A percentile compares a stretch with the other conserved stretches of the same genome.
Conservation (phyloP, 495 filamentous ascomycete species). For the Penicillium alfredii region DNA sequence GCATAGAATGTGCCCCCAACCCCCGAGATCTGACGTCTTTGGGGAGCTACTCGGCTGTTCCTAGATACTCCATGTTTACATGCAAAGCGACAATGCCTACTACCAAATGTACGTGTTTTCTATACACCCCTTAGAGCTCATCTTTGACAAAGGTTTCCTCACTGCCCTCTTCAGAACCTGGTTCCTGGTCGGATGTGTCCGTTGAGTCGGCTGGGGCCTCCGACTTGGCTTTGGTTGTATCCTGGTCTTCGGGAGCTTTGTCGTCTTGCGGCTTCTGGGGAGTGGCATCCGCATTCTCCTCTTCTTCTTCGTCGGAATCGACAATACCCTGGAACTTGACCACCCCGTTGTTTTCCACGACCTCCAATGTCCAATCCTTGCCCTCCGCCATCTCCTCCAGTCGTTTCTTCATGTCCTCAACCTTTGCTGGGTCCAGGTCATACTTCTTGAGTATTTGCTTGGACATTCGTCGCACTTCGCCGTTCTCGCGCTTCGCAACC, state of each 20-base stretch:
- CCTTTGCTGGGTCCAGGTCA: constrained; percentile 59
- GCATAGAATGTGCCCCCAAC: too few relatives aligned
- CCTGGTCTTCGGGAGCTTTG: too few relatives aligned
- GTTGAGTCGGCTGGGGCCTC: constrained; percentile 7
- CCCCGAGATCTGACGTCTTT: too few relatives aligned
- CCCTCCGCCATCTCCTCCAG: constrained; percentile 36
- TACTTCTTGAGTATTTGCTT: constrained; percentile 62
- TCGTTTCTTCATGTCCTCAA: constrained; percentile 59
- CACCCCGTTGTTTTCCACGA: constrained; percentile 40
- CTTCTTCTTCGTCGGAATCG: constrained; percentile 26
- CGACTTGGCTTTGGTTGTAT: too few relatives aligned
- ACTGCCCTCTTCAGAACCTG: constrained; percentile 33
- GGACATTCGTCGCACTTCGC: constrained; percentile 45
- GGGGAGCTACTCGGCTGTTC: too few relatives aligned
- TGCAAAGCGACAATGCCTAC: too few relatives aligned
- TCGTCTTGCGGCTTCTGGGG: constrained; percentile 30
- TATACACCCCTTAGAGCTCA: constrained; percentile 41
- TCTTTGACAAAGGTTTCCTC: constrained; percentile 53
- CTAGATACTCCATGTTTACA: not conserved
- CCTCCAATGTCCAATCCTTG: constrained; percentile 45
- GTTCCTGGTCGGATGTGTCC: constrained; percentile 9
- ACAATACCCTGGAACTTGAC: constrained; percentile 45
- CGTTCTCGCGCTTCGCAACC: constrained; percentile 51
- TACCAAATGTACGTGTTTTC: constrained; percentile 6
- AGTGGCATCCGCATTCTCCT: constrained; percentile 23